Evolutionary conservation across 2,329 filamentous ascomycete genomes (phyloP).

Genomic region (Fusarium anthophilum): DNA sequence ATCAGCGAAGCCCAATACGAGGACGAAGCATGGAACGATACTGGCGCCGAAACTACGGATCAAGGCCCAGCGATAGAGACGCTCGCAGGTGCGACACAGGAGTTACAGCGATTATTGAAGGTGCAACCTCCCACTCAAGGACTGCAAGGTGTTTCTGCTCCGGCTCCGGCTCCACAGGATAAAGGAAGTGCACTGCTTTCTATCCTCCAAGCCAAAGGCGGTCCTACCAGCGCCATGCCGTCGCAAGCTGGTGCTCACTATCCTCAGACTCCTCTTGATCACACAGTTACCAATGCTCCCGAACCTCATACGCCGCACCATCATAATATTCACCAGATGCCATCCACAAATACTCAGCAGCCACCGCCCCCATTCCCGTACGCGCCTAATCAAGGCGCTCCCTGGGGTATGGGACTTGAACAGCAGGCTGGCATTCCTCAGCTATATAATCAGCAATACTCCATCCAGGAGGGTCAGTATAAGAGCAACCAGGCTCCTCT

Average conservation of each 20-base stretch:
- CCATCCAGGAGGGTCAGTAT: constrained; percentile 33
- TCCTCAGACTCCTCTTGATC: constrained; percentile 65
- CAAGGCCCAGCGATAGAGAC: constrained; percentile 55
- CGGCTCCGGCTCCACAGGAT: constrained; percentile 47
- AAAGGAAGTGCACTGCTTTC: constrained; percentile 64
- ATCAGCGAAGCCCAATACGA: constrained; percentile 68
- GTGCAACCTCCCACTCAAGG: constrained; percentile 64
- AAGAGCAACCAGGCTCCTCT: constrained; percentile 40
- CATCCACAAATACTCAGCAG: constrained; percentile 40
- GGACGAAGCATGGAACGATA: constrained; percentile 64
- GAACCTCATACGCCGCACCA: constrained; percentile 68
- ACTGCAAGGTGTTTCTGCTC: constrained; percentile 48
- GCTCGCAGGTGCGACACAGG: constrained; percentile 60
- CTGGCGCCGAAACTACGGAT: constrained; percentile 42
- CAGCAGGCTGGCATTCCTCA: constrained; percentile 29
- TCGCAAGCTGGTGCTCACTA: constrained; percentile 39
- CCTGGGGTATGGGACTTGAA: constrained; percentile 23
- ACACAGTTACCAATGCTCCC: constrained; percentile 58
- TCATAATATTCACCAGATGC: constrained; percentile 57
- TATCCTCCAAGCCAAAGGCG: constrained; percentile 56
- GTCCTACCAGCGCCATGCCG: constrained; percentile 13
- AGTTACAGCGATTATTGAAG: constrained; percentile 65
- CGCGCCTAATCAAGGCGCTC: constrained; percentile 28
- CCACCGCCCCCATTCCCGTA: constrained; percentile 47
- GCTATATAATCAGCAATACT: constrained; percentile 27